Percentiles rank a stretch among this genome's conserved stretches.
Evolutionary conservation across 2,329 filamentous ascomycete genomes (phyloP).

Genomic region (Lachnellula cervina): DNA sequence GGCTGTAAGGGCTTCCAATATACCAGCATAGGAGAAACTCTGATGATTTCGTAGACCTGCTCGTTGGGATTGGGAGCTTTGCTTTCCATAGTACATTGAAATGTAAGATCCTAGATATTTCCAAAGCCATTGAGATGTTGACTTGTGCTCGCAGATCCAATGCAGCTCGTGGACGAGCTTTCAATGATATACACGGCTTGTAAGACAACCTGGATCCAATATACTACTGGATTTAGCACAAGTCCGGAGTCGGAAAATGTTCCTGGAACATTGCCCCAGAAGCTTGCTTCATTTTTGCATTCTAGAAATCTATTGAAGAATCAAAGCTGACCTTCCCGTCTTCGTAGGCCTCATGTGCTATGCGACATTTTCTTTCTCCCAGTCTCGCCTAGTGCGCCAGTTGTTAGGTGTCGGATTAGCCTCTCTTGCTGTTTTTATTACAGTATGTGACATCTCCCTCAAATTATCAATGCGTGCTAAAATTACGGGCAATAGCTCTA

Average conservation of each 20-base stretch:
- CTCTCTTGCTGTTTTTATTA: conserved; percentile 54
- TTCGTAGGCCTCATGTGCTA: conserved; percentile 52
- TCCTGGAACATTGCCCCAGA: too few species aligned
- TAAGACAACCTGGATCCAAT: not conserved
- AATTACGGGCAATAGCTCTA: conserved; percentile 39
- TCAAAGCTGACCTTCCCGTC: too few species aligned
- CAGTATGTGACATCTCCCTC: conserved; percentile 35
- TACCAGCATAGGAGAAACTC: not conserved
- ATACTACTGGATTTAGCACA: too few species aligned
- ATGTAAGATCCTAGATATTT: conserved; percentile 27
- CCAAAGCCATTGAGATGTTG: conserved; percentile 3
- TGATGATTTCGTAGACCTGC: conserved; percentile 22
- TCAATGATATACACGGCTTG: conserved; percentile 70
- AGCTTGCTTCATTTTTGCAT: too few species aligned
- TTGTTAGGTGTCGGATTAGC: conserved; percentile 48
- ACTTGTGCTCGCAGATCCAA: conserved; percentile 48
- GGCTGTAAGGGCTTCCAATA: conserved; percentile 26
- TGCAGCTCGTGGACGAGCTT: conserved; percentile 67
- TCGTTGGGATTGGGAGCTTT: conserved; percentile 36
- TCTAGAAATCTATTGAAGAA: too few species aligned
- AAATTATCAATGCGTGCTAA: conserved; percentile 46
- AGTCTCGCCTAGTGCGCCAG: conserved; percentile 41
- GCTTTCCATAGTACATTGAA: conserved; percentile 38
- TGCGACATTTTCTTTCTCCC: conserved; percentile 61
- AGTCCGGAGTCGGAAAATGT: too few species aligned